Conservation (phyloP, 192 early-diverging fungal genomes). For the Powellomyces hirtus region DNA sequence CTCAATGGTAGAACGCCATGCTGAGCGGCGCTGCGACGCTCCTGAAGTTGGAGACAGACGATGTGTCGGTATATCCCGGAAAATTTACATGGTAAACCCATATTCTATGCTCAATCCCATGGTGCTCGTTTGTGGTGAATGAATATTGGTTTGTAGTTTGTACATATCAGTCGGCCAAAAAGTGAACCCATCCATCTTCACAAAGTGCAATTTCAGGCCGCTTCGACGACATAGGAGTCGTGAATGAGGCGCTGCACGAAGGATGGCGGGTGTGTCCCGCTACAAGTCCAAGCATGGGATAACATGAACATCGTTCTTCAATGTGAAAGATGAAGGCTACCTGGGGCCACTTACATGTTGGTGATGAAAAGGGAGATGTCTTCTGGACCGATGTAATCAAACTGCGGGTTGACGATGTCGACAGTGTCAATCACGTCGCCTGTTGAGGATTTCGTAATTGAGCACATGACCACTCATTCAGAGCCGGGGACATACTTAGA, state of each 20-base stretch:
- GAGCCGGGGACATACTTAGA: too few species aligned
- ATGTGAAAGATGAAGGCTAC: too few species aligned
- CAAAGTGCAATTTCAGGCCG: background rate
- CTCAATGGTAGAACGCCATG: too few species aligned
- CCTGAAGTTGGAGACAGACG: too few species aligned
- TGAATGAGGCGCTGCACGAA: slow-evolving; percentile 76
- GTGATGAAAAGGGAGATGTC: slow-evolving; percentile 89
- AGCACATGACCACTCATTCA: slow-evolving; percentile 3
- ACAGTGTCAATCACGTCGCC: slow-evolving; percentile 75
- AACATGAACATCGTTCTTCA: background rate
- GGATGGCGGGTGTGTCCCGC: slow-evolving; percentile 73
- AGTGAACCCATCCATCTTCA: too few species aligned
- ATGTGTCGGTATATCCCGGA: too few species aligned
- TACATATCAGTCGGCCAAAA: too few species aligned
- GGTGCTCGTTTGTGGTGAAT: too few species aligned
- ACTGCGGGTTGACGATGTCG: slow-evolving; percentile 82
- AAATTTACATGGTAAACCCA: too few species aligned
- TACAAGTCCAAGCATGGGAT: slow-evolving; percentile 14
- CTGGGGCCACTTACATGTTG: slow-evolving; percentile 61
- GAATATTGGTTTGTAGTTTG: too few species aligned
- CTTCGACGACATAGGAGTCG: slow-evolving; percentile 39
- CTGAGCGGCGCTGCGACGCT: too few species aligned
- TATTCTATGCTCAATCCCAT: too few species aligned
- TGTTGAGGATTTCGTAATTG: slow-evolving; percentile 10
- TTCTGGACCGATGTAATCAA: slow-evolving; percentile 91